phyloP scores from a whole-genome alignment of 148 eudicot genomes.

The Oxyria digyna region DNA sequence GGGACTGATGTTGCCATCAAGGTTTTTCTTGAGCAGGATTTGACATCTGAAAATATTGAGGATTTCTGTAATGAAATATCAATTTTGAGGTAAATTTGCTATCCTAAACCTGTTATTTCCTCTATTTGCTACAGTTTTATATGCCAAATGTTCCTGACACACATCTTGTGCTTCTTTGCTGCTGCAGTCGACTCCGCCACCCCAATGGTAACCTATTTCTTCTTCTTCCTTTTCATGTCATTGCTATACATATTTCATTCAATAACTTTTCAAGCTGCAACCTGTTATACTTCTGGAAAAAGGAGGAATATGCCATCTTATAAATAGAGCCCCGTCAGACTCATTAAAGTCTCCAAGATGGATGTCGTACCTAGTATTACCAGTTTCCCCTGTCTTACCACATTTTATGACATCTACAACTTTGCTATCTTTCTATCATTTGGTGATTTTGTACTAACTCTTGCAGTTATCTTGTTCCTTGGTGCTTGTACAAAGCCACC shows the following conservation, averaged over 20 bases:
- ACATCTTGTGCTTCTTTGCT: not conserved
- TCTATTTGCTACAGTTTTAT: not conserved
- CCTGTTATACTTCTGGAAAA: too few relatives aligned
- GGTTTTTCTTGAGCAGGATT: slow-evolving; percentile 93
- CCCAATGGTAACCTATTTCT: slow-evolving; percentile 68
- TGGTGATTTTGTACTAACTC: not conserved
- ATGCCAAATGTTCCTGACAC: not conserved
- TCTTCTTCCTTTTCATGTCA: not conserved
- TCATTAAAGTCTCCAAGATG: not conserved
- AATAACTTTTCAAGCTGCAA: too few relatives aligned
- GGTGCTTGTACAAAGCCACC: slow-evolving; percentile 99
- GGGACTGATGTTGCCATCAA: slow-evolving; percentile 97
- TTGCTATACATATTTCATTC: not conserved
- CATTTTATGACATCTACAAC: not conserved
- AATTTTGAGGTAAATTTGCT: slow-evolving; percentile 56
- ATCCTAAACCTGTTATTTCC: not conserved
- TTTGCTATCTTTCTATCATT: not conserved
- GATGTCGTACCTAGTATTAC: not conserved
- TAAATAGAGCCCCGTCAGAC: too few relatives aligned
- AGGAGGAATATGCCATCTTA: too few relatives aligned
- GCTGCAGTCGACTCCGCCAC: slow-evolving; percentile 91
- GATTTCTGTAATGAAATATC: slow-evolving; percentile 97
- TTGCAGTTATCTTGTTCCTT: slow-evolving; percentile 87
- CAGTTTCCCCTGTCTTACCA: not conserved
- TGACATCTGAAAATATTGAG: slow-evolving; percentile 91